These are phyloP conservation scores for Russula earlei DNA, from an alignment of 768 basidiomycete genomes.

Conservation along the genomic window DNA sequence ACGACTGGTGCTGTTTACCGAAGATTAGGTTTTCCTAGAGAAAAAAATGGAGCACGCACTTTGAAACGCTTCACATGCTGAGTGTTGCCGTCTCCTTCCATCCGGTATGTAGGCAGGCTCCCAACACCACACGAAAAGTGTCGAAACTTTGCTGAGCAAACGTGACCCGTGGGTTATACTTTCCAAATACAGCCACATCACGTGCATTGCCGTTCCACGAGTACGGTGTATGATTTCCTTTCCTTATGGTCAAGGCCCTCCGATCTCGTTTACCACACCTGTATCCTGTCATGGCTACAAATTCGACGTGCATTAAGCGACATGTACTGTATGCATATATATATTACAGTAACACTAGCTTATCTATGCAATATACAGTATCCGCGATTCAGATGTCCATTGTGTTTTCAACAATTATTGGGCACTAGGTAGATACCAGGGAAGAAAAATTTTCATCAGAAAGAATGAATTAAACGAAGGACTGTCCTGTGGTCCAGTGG, in stretches of 20 bases:
- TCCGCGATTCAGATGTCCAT: neutral
- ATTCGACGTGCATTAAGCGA: neutral
- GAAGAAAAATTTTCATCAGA: neutral
- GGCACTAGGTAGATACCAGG: neutral
- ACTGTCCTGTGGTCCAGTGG: neutral
- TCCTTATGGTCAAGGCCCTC: too few relatives aligned
- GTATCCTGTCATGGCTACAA: too few relatives aligned
- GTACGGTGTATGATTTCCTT: too few relatives aligned
- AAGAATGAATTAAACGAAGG: neutral
- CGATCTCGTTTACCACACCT: too few relatives aligned
- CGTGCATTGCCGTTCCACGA: too few relatives aligned
- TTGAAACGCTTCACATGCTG: constrained; percentile 44
- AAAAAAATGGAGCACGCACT: constrained; percentile 24
- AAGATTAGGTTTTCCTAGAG: neutral
- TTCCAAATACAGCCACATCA: too few relatives aligned
- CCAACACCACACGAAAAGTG: too few relatives aligned
- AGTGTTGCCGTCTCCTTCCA: neutral
- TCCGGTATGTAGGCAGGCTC: constrained; percentile 14
- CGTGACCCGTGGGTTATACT: too few relatives aligned
- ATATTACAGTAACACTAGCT: too few relatives aligned
- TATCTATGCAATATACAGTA: constrained; percentile 1
- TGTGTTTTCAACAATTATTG: neutral
- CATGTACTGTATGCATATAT: neutral
- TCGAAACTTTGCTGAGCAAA: too few relatives aligned
- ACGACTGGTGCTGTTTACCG: constrained; percentile 58